Evolutionary conservation across 192 early-diverging fungal species (phyloP).

Genomic region (Coemansia sp.): DNA sequence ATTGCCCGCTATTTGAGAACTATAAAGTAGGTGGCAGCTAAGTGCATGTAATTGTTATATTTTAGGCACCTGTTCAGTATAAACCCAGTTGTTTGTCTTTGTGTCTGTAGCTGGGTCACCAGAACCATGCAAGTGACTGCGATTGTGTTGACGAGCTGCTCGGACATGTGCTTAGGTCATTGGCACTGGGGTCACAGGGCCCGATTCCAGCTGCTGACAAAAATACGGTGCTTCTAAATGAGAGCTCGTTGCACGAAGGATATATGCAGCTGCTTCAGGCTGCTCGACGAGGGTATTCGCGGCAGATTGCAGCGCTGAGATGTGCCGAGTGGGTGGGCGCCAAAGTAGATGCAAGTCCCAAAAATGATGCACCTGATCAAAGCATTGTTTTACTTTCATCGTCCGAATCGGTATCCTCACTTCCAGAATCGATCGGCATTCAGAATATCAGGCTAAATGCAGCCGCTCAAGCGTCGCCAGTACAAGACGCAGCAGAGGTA

Average conservation of each 20-base stretch:
- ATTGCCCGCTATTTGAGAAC: constrained; percentile 35
- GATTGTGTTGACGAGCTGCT: constrained; percentile 16
- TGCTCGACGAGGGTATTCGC: constrained; percentile 17
- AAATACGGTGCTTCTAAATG: constrained; percentile 1
- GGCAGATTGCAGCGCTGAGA: constrained; percentile 11
- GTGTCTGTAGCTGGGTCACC: constrained; percentile 19
- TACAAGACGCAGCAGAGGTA: not conserved
- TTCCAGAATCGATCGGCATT: not conserved
- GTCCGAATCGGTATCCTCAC: not conserved
- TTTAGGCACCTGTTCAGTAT: not conserved
- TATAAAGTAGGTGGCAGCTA: constrained; percentile 21
- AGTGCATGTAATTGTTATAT: not conserved
- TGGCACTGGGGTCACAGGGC: constrained; percentile 1
- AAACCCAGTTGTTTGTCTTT: constrained; percentile 2
- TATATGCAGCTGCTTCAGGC: constrained; percentile 24
- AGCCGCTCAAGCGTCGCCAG: not conserved
- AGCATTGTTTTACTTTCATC: not conserved
- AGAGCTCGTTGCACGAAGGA: constrained; percentile 16
- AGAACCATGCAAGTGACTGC: constrained; percentile 9
- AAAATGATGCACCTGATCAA: not conserved
- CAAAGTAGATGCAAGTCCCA: not conserved
- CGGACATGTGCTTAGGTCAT: constrained; percentile 14
- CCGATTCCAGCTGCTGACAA: not conserved
- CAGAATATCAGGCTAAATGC: not conserved
- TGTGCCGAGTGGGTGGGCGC: constrained; percentile 22